Conservation (phyloP, 1,284 basidiomycete species). For the Ustilago curta region DNA sequence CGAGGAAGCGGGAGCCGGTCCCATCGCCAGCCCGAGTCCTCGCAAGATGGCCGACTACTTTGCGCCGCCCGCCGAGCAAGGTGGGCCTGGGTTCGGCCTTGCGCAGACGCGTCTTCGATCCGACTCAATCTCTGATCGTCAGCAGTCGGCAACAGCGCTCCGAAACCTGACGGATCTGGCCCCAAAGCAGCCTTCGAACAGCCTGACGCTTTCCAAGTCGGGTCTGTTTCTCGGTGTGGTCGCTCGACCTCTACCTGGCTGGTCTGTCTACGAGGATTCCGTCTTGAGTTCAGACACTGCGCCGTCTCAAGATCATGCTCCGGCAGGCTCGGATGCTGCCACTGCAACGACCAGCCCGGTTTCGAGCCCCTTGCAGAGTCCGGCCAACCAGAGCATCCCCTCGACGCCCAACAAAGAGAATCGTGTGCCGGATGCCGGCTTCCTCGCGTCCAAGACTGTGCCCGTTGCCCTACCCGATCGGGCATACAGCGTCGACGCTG, state of each 20-base stretch:
- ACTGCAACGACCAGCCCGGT: not conserved
- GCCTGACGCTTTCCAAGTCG: slow-evolving; percentile 29
- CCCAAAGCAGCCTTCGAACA: slow-evolving; percentile 8
- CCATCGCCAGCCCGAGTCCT: slow-evolving; percentile 41
- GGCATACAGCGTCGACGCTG: slow-evolving; percentile 29
- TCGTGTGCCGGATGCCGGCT: slow-evolving; percentile 21
- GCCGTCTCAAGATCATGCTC: slow-evolving; percentile 34
- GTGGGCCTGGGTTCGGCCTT: not conserved
- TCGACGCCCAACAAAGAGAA: slow-evolving; percentile 52
- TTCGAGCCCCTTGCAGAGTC: slow-evolving; percentile 12
- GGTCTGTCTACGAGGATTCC: slow-evolving; percentile 41
- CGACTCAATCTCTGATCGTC: slow-evolving; percentile 30
- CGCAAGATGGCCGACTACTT: slow-evolving; percentile 46
- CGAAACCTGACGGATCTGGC: slow-evolving; percentile 17
- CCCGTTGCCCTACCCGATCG: slow-evolving; percentile 35
- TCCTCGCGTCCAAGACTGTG: slow-evolving; percentile 27
- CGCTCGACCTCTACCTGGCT: slow-evolving; percentile 30
- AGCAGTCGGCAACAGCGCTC: slow-evolving; percentile 3
- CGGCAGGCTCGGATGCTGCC: not conserved
- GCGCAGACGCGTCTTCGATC: slow-evolving; percentile 15
- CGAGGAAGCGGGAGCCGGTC: slow-evolving; percentile 50
- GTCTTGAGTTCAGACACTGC: slow-evolving; percentile 23
- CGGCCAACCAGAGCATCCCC: not conserved
- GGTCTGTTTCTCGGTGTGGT: slow-evolving; percentile 42
- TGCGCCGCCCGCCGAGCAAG: slow-evolving; percentile 5